Evolutionary conservation across 2,329 filamentous ascomycete species (phyloP).

Genomic region (Coniosporium tulheliwenetii): DNA sequence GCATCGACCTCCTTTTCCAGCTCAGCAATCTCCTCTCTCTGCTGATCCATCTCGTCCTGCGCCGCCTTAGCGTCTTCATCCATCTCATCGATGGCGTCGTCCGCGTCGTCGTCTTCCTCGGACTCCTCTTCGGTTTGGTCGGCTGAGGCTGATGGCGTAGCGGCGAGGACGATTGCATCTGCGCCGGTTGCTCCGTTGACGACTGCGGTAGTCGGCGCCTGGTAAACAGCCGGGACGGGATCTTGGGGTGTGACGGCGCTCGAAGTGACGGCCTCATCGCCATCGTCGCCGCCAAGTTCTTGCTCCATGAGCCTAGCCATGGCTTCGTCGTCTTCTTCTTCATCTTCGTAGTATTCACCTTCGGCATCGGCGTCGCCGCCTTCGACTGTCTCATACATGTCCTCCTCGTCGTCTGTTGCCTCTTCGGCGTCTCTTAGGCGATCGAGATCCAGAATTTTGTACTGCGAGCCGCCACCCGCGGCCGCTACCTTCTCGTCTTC

Average conservation of each 20-base stretch:
- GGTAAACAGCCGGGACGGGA: constrained; percentile 9
- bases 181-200: constrained; percentile 10
- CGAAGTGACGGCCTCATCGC: constrained; percentile 9
- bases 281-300: constrained; percentile 18
- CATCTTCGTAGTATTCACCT: constrained; percentile 22
- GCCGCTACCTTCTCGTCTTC: constrained; percentile 40
- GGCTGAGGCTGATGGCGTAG: constrained; percentile 11
- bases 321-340: constrained; percentile 19
- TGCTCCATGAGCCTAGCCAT: constrained; percentile 16
- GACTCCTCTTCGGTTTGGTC: constrained; percentile 12
- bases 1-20: constrained; percentile 33
- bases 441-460: constrained; percentile 37
- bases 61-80: constrained; percentile 30
- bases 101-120: constrained; percentile 23
- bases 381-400: constrained; percentile 18
- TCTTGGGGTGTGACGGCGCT: not conserved
- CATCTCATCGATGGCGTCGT: constrained; percentile 36
- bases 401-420: constrained; percentile 24
- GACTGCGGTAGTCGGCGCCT: constrained; percentile 7
- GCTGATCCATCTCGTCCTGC: constrained; percentile 31
- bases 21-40: constrained; percentile 18
- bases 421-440: constrained; percentile 5
- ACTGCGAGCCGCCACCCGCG: constrained; percentile 37
- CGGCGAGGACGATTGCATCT: constrained; percentile 11
- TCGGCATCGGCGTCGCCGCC: constrained; percentile 23